A percentile compares a stretch with the other conserved stretches of the same genome.
Evolutionary conservation across 2,329 filamentous ascomycete genomes (phyloP).

Genomic region (Zarea fungicola): DNA sequence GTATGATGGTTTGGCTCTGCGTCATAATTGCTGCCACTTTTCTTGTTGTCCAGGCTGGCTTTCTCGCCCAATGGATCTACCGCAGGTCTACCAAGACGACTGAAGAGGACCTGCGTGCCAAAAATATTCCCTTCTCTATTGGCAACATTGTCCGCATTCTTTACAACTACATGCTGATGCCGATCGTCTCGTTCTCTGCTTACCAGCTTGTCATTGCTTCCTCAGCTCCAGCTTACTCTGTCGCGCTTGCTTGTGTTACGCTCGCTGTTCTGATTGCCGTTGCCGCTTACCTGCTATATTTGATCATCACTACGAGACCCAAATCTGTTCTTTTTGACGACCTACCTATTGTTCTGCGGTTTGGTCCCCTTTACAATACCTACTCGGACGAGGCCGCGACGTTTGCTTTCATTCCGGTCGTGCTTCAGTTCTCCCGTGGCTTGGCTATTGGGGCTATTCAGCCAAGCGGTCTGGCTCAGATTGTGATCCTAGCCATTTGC

Average conservation of each 20-base stretch:
- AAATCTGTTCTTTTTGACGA: slow-evolving; percentile 90
- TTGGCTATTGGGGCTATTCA: slow-evolving; percentile 91
- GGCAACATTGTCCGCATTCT: slow-evolving; percentile 79
- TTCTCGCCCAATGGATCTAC: slow-evolving; percentile 70
- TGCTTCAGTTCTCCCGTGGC: slow-evolving; percentile 79
- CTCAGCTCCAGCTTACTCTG: slow-evolving; percentile 62
- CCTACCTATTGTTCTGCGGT: slow-evolving; percentile 79
- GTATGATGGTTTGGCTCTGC: slow-evolving; percentile 87
- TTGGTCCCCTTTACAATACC: slow-evolving; percentile 94
- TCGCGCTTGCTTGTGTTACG: slow-evolving; percentile 70
- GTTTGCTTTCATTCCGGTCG: slow-evolving; percentile 81
- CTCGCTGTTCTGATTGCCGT: slow-evolving; percentile 68
- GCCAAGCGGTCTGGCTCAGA: slow-evolving; percentile 85
- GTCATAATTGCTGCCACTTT: slow-evolving; percentile 66
- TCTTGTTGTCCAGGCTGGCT: slow-evolving; percentile 69
- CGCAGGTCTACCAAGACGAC: slow-evolving; percentile 65
- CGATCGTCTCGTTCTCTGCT: slow-evolving; percentile 78
- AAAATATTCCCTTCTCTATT: slow-evolving; percentile 83
- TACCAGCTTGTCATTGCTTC: slow-evolving; percentile 81
- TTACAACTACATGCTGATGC: slow-evolving; percentile 88
- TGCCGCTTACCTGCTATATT: slow-evolving; percentile 70
- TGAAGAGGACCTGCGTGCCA: slow-evolving; percentile 82
- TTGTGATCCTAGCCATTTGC: slow-evolving; percentile 87
- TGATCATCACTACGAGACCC: slow-evolving; percentile 76
- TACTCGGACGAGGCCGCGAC: slow-evolving; percentile 90